Evolutionary conservation across 1,139 yeast species (phyloP).

Genomic region (Meyerozyma athensensis): DNA sequence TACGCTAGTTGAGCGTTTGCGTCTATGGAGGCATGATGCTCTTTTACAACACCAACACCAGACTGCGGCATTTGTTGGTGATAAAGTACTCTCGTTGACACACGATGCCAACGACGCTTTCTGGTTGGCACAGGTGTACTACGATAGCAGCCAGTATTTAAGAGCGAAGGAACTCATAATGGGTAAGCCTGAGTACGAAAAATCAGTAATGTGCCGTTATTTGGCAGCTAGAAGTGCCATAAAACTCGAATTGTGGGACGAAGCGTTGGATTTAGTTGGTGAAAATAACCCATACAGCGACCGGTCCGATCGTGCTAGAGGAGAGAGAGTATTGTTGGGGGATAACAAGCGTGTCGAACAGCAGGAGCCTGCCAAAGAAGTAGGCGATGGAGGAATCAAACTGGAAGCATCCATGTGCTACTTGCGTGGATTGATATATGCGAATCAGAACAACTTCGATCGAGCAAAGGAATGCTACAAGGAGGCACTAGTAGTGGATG

Average conservation of each 20-base stretch:
- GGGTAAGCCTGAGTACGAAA: constrained; percentile 35
- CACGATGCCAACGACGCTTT: constrained; percentile 91
- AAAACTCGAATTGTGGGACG: constrained; percentile 78
- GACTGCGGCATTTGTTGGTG: constrained; percentile 91
- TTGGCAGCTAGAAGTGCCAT: constrained; percentile 73
- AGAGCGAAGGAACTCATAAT: constrained; percentile 69
- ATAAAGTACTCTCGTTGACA: constrained; percentile 76
- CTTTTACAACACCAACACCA: constrained; percentile 85
- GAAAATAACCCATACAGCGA: constrained; percentile 69
- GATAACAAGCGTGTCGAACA: not conserved
- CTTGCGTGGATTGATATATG: constrained; percentile 77
- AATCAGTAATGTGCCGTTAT: constrained; percentile 70
- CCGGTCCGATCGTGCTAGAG: constrained; percentile 33
- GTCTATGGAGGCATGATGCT: constrained; percentile 95
- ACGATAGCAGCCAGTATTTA: constrained; percentile 66
- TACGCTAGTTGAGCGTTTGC: constrained; percentile 78
- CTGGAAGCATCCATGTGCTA: constrained; percentile 86
- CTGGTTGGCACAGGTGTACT: constrained; percentile 92
- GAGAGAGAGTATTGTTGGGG: constrained; percentile 19
- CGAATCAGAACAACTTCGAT: constrained; percentile 80
- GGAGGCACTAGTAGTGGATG: constrained; percentile 85
- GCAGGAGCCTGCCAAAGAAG: not conserved
- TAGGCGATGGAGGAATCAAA: constrained; percentile 69
- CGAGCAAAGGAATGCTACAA: constrained; percentile 83
- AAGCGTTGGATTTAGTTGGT: constrained; percentile 82